A percentile compares a stretch with the other conserved stretches of the same genome.
Evolutionary conservation across 1,139 yeast species (phyloP).

Genomic region (Sugiyamaella sp.): DNA sequence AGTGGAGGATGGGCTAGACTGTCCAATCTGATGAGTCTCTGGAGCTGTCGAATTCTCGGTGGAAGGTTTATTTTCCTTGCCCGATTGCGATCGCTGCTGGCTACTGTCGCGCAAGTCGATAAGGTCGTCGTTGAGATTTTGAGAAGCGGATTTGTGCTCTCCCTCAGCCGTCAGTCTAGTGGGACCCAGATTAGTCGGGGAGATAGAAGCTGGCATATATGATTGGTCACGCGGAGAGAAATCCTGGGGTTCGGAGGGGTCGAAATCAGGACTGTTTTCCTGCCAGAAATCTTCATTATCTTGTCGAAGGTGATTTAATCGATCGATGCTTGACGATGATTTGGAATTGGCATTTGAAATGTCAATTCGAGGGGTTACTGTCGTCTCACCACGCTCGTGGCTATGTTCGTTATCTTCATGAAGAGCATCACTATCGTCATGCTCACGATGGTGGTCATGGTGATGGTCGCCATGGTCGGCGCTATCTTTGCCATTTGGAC

Average conservation of each 20-base stretch:
- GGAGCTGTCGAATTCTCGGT: background rate
- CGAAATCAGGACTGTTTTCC: conserved; percentile 47
- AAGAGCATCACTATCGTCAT: background rate
- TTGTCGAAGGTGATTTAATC: conserved; percentile 40
- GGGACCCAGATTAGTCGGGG: conserved; percentile 11
- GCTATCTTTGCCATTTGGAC: conserved; percentile 31
- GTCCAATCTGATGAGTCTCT: background rate
- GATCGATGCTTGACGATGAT: conserved; percentile 1
- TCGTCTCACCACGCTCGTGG: background rate
- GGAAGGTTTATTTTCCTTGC: background rate
- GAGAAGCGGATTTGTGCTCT: background rate
- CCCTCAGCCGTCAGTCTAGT: background rate
- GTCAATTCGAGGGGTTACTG: conserved; percentile 7
- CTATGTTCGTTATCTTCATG: background rate
- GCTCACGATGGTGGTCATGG: conserved; percentile 19
- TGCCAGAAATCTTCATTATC: conserved; percentile 40
- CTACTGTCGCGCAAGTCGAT: conserved; percentile 4
- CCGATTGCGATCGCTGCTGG: background rate
- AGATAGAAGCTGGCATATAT: conserved; percentile 17
- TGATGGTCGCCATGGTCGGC: conserved; percentile 50
- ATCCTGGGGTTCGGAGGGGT: conserved; percentile 69
- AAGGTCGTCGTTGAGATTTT: background rate
- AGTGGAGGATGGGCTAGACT: too few species aligned
- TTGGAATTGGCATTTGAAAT: conserved; percentile 10
- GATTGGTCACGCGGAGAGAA: conserved; percentile 48